Evolutionary conservation across 495 filamentous ascomycete genomes (phyloP).

Genomic region (Xylaria scruposa): DNA sequence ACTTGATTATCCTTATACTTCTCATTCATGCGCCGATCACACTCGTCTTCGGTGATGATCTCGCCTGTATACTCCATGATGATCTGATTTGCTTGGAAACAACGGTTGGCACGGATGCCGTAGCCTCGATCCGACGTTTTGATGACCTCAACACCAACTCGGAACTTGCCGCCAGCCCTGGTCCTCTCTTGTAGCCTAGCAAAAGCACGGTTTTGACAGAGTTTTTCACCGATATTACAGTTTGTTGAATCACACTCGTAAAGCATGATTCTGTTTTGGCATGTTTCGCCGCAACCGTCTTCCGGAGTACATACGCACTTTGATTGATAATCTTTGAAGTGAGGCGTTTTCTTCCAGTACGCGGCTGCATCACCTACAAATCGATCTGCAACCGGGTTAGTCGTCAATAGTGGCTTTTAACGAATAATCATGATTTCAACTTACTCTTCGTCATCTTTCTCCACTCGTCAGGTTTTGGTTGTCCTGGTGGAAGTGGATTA

Average conservation of each 20-base stretch:
- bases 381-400: constrained; percentile 64
- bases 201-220: constrained; percentile 88
- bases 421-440: constrained; percentile 14
- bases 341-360: constrained; percentile 81
- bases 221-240: constrained; percentile 72
- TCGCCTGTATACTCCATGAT: constrained; percentile 98
- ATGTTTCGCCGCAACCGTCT: constrained; percentile 84
- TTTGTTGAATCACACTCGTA: constrained; percentile 95
- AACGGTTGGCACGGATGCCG: constrained; percentile 87
- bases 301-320: constrained; percentile 80
- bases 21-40: constrained; percentile 89
- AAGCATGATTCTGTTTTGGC: constrained; percentile 93
- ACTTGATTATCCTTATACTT: constrained; percentile 93
- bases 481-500: constrained; percentile 80
- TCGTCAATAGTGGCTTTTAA: constrained; percentile 25
- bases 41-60: constrained; percentile 93
- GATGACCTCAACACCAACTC: constrained; percentile 91
- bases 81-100: constrained; percentile 88
- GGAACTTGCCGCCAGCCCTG: constrained; percentile 80
- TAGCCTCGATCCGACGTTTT: constrained; percentile 89
- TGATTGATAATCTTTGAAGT: constrained; percentile 71
- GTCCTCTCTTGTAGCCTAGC: constrained; percentile 76
- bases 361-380: constrained; percentile 89
- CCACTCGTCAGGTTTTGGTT: constrained; percentile 91
- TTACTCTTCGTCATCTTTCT: constrained; percentile 86